Conservation (phyloP, 805 yeast genomes). For the Candida sonorensis region DNA sequence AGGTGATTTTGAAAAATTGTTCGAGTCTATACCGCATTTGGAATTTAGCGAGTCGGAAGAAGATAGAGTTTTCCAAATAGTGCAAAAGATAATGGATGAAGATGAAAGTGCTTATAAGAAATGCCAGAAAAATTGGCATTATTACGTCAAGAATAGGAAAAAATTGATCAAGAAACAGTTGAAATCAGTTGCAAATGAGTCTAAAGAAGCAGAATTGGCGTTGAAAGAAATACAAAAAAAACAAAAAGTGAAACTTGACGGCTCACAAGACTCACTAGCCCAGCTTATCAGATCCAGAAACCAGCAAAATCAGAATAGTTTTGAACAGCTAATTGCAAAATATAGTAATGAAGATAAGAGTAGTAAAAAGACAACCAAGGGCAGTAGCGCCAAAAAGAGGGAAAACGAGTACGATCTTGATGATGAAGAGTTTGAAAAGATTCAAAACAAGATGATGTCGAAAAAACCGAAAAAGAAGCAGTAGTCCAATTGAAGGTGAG, state of each 20-base stretch:
- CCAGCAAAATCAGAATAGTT: constrained; percentile 34
- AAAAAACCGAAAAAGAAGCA: constrained; percentile 5
- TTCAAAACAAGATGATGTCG: constrained; percentile 30
- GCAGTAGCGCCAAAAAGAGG: constrained; percentile 1
- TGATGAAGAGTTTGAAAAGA: constrained; percentile 45
- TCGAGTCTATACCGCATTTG: constrained; percentile 74
- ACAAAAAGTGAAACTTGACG: constrained; percentile 25
- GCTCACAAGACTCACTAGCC: constrained; percentile 35
- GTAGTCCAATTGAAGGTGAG: no score
- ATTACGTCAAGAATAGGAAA: constrained; percentile 43
- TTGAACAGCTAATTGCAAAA: constrained; percentile 42
- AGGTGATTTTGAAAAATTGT: constrained; percentile 65
- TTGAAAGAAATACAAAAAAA: constrained; percentile 30
- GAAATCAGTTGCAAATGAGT: constrained; percentile 53
- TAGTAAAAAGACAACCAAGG: constrained; percentile 16
- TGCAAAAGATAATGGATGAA: constrained; percentile 37
- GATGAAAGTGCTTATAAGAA: constrained; percentile 28
- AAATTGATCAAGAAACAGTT: constrained; percentile 40
- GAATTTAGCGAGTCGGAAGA: constrained; percentile 58
- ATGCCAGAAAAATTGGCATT: constrained; percentile 26
- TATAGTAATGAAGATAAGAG: constrained; percentile 35
- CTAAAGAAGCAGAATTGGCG: constrained; percentile 52
- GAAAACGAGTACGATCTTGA: constrained; percentile 29
- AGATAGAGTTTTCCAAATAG: constrained; percentile 46
- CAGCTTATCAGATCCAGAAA: constrained; percentile 45